Percentiles rank a stretch among this genome's conserved stretches.
These are phyloP conservation scores for Globisporangium middletonii DNA, from an alignment of 352 stramenopile species.

Conservation along the genomic window DNA sequence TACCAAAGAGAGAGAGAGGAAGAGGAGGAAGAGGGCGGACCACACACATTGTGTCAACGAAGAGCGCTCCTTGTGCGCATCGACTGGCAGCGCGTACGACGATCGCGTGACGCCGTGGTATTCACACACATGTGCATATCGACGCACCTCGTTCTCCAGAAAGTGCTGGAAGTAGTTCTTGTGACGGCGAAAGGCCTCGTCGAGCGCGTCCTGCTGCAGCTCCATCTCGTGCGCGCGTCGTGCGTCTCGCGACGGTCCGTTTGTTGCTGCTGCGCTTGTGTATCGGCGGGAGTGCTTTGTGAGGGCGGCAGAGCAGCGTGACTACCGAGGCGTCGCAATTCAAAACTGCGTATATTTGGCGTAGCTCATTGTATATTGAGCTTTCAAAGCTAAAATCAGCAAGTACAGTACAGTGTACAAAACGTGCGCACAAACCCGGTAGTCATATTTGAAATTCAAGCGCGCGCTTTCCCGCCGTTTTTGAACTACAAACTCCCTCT, in stretches of 20 bases:
- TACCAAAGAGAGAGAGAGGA: slow-evolving; percentile 10
- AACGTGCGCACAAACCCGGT: background rate
- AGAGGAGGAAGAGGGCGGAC: background rate
- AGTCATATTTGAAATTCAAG: background rate
- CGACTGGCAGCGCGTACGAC: background rate
- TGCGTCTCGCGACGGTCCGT: background rate
- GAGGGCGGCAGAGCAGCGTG: background rate
- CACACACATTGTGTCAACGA: background rate
- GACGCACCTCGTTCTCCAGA: slow-evolving; percentile 65
- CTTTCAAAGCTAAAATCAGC: too few relatives aligned
- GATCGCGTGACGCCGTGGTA: background rate
- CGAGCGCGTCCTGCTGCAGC: slow-evolving; percentile 76
- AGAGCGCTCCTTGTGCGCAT: background rate
- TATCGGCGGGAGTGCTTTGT: background rate
- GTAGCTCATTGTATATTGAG: too few relatives aligned
- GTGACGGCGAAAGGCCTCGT: slow-evolving; percentile 82
- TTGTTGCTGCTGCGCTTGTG: background rate
- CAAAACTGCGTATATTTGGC: background rate
- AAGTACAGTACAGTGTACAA: too few relatives aligned
- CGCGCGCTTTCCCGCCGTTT: slow-evolving; percentile 5
- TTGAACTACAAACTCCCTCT: background rate
- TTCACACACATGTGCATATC: background rate
- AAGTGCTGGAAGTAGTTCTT: slow-evolving; percentile 88
- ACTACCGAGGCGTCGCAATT: background rate
- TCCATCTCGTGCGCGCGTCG: slow-evolving; percentile 33